Percentiles rank a stretch among this genome's conserved stretches.
These are phyloP conservation scores for Cladosporium oxysporum DNA, from an alignment of 2,329 filamentous ascomycete genomes.

Conservation along the genomic window DNA sequence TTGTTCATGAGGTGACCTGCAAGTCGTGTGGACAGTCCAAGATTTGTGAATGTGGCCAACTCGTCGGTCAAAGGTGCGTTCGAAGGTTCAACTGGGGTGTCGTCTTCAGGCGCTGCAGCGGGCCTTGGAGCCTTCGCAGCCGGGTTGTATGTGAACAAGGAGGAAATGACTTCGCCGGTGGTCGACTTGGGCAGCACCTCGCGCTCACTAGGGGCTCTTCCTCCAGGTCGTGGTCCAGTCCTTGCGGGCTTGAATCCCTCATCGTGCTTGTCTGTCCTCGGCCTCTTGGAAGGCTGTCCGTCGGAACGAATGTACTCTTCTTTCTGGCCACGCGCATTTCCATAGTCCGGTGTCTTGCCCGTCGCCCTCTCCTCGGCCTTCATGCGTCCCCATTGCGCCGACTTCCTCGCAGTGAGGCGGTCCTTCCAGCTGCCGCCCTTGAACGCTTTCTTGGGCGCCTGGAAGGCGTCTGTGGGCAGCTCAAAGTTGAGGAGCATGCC, in stretches of 20 bases:
- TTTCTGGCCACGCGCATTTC: conserved; percentile 25
- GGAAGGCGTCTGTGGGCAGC: conserved; percentile 63
- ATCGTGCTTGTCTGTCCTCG: conserved; percentile 23
- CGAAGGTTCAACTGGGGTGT: conserved; percentile 68
- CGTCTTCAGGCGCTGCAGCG: conserved; percentile 45
- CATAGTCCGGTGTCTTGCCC: conserved; percentile 23
- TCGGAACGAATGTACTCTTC: conserved; percentile 26
- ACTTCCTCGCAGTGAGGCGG: conserved; percentile 76
- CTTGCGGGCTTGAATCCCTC: conserved; percentile 19
- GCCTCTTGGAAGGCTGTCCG: conserved; percentile 24
- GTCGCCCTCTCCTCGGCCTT: conserved; percentile 36
- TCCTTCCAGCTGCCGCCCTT: conserved; percentile 95
- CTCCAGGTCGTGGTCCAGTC: conserved; percentile 16
- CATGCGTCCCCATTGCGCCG: conserved; percentile 56
- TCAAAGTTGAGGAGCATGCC: conserved; percentile 94
- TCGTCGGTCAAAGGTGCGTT: conserved; percentile 88
- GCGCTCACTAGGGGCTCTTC: conserved; percentile 14
- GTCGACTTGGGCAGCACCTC: conserved; percentile 20
- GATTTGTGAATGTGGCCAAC: conserved; percentile 78
- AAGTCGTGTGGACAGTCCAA: conserved; percentile 78
- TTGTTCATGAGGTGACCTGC: conserved; percentile 83
- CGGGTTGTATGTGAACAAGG: conserved; percentile 90
- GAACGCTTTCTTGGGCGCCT: conserved; percentile 66
- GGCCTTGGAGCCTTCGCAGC: conserved; percentile 62
- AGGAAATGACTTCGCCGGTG: conserved; percentile 68